These are phyloP conservation scores for Geotrichum ghanense DNA, from an alignment of 805 yeast species.

Conservation along the genomic window DNA sequence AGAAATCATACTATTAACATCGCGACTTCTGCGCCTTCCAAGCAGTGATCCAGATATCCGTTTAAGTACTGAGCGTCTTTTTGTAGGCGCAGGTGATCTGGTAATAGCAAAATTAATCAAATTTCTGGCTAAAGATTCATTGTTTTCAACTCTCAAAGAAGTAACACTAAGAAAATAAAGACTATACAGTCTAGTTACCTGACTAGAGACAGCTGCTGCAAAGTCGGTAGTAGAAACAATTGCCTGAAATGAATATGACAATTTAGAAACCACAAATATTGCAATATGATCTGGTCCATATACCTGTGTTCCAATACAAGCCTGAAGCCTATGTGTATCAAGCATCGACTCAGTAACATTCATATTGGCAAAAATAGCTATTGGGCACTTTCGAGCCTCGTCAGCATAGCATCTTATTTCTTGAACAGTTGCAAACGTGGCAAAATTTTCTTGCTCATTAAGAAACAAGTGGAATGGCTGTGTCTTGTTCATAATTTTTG, in stretches of 20 bases:
- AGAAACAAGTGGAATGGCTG: conserved; percentile 82
- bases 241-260: conserved; percentile 17
- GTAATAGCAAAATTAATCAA: conserved; percentile 3
- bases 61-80: neutral
- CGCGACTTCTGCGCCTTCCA: neutral
- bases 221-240: conserved; percentile 26
- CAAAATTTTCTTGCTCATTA: conserved; percentile 23
- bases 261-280: conserved; percentile 14
- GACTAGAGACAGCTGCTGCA: conserved; percentile 28
- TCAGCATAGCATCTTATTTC: conserved; percentile 24
- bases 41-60: neutral
- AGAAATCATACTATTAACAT: neutral
- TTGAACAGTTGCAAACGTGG: conserved; percentile 26
- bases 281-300: conserved; percentile 23
- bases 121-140: neutral
- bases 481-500: conserved; percentile 61
- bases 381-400: conserved; percentile 38
- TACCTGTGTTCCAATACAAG: conserved; percentile 39
- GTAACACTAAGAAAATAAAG: conserved; percentile 18
- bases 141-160: neutral
- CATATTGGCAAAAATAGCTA: conserved; percentile 56
- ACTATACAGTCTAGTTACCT: conserved; percentile 28
- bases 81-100: conserved; percentile 3
- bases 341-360: conserved; percentile 31
- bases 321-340: conserved; percentile 28